Evolutionary conservation across 2,329 filamentous ascomycete genomes (phyloP).

Genomic region (Xylaria digitata): DNA sequence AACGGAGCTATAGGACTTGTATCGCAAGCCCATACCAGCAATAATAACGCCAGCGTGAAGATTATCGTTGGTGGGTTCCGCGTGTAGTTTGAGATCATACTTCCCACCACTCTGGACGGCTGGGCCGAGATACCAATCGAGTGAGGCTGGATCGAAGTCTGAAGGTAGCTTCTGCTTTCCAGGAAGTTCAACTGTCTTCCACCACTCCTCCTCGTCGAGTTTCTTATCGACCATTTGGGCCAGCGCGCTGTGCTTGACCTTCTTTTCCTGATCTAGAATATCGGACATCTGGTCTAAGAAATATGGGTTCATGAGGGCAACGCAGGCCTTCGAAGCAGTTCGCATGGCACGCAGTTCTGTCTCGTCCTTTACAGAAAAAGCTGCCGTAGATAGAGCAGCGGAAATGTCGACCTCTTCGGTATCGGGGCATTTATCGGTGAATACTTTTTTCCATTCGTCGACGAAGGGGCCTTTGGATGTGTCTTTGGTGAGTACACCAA

Average conservation of each 20-base stretch:
- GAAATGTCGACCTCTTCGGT: slow-evolving; percentile 89
- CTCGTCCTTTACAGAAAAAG: slow-evolving; percentile 94
- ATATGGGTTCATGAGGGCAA: slow-evolving; percentile 93
- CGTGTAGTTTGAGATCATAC: slow-evolving; percentile 86
- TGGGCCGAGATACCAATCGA: slow-evolving; percentile 94
- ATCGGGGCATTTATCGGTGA: slow-evolving; percentile 82
- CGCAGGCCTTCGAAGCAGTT: slow-evolving; percentile 92
- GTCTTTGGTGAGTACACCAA: slow-evolving; percentile 88
- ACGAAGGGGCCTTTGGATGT: slow-evolving; percentile 87
- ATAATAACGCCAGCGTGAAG: slow-evolving; percentile 95
- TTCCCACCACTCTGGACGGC: slow-evolving; percentile 95
- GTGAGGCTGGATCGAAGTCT: slow-evolving; percentile 86
- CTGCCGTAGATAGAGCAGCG: slow-evolving; percentile 80
- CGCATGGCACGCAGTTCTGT: slow-evolving; percentile 93
- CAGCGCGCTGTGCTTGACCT: slow-evolving; percentile 88
- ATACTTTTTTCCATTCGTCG: slow-evolving; percentile 93
- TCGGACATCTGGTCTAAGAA: slow-evolving; percentile 99
- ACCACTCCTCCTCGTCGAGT: slow-evolving; percentile 93
- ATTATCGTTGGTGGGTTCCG: slow-evolving; percentile 81
- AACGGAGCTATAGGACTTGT: slow-evolving; percentile 94
- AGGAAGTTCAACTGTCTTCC: slow-evolving; percentile 79
- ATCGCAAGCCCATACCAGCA: slow-evolving; percentile 89
- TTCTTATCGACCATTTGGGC: slow-evolving; percentile 91
- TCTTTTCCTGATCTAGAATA: slow-evolving; percentile 95
- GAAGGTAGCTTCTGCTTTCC: slow-evolving; percentile 80